Conservation (phyloP, 2,329 filamentous ascomycete genomes). For the Fusarium sp. region DNA sequence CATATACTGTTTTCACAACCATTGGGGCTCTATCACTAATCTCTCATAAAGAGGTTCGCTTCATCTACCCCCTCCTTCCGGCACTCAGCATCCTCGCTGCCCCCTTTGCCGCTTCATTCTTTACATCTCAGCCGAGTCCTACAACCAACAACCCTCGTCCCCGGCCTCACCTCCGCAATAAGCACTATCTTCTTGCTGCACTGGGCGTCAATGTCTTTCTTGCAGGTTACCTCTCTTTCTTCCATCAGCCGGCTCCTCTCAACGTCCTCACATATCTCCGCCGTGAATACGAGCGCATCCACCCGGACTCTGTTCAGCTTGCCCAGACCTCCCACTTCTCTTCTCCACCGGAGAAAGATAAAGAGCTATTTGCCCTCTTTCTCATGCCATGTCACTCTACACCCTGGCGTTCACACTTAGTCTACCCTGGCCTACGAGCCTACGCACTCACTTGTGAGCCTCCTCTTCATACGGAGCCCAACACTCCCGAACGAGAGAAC, state of each 20-base stretch:
- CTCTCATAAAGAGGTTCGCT: conserved; percentile 96
- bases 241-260: conserved; percentile 85
- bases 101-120: conserved; percentile 73
- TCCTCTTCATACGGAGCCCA: conserved; percentile 75
- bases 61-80: conserved; percentile 92
- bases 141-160: conserved; percentile 46
- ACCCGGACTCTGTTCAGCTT: conserved; percentile 53
- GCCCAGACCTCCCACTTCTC: conserved; percentile 39
- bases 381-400: conserved; percentile 97
- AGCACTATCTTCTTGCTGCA: conserved; percentile 67
- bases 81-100: conserved; percentile 86
- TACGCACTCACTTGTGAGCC: conserved; percentile 94
- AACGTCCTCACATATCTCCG: conserved; percentile 81
- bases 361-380: conserved; percentile 78
- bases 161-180: conserved; percentile 61
- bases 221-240: conserved; percentile 77
- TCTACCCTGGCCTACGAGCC: conserved; percentile 79
- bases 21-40: conserved; percentile 78
- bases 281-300: conserved; percentile 73
- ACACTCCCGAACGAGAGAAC: conserved; percentile 67
- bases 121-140: conserved; percentile 57
- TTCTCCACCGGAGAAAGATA: conserved; percentile 48
- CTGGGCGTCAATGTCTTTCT: conserved; percentile 77
- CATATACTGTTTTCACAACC: conserved; percentile 70
- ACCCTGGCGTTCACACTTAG: conserved; percentile 90